phyloP scores from a whole-genome alignment of 1,284 basidiomycete species.

The Ceratobasidium sp. region DNA sequence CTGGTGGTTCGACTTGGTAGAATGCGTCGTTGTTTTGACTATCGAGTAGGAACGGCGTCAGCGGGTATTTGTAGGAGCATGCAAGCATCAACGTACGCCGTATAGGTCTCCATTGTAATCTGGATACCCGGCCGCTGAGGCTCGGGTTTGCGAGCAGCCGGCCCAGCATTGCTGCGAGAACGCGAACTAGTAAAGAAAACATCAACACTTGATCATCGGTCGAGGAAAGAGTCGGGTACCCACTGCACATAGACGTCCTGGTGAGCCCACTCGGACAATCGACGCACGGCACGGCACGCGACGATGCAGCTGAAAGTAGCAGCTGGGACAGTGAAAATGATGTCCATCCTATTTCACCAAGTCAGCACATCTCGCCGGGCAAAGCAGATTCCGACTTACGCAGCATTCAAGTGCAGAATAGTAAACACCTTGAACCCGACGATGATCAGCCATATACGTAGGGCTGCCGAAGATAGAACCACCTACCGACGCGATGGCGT shows the following conservation, averaged over 20 bases:
- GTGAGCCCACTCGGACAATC: constrained; percentile 43
- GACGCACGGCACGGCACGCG: constrained; percentile 48
- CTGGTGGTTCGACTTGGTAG: constrained; percentile 13
- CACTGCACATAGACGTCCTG: constrained; percentile 46
- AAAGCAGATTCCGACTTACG: constrained; percentile 17
- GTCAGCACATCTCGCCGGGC: neutral
- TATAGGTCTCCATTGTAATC: constrained; percentile 44
- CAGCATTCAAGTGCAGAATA: constrained; percentile 34
- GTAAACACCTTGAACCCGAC: constrained; percentile 14
- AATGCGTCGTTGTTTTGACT: constrained; percentile 14
- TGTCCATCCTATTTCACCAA: constrained; percentile 42
- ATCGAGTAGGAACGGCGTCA: neutral
- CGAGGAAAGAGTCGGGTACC: neutral
- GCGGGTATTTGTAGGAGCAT: neutral
- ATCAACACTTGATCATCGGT: neutral
- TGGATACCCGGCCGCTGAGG: constrained; percentile 13
- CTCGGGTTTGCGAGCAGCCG: constrained; percentile 3
- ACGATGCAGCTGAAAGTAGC: constrained; percentile 46
- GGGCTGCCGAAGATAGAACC: constrained; percentile 4
- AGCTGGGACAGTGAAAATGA: constrained; percentile 48
- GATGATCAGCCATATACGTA: neutral
- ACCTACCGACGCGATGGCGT: constrained; percentile 70
- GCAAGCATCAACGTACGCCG: constrained; percentile 28
- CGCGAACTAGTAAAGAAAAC: constrained; percentile 17
- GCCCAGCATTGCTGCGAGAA: neutral